A percentile compares a stretch with the other conserved stretches of the same genome.
phyloP scores from a whole-genome alignment of 2,329 filamentous ascomycete species.

The Stachybotrys chartarum region DNA sequence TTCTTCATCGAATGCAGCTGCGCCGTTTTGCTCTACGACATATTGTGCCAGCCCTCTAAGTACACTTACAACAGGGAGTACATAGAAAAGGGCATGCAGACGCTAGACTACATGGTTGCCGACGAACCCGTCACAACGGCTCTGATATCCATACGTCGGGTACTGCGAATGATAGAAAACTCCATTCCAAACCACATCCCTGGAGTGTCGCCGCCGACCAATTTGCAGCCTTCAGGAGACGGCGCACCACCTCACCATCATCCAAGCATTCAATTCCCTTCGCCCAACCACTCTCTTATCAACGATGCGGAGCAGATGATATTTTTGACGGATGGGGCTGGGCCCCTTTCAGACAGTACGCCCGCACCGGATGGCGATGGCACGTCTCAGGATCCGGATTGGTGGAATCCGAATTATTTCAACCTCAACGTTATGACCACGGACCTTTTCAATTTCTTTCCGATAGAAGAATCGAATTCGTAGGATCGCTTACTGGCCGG shows the following conservation, averaged over 20 bases:
- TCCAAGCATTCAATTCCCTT: neutral
- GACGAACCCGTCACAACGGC: neutral
- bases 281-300: neutral
- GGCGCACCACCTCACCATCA: neutral
- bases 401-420: conserved; percentile 1
- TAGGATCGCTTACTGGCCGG: too few relatives aligned
- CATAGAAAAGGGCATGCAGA: neutral
- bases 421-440: conserved; percentile 1
- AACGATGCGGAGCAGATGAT: neutral
- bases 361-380: neutral
- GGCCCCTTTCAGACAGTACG: neutral
- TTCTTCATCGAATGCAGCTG: conserved; percentile 1
- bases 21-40: neutral
- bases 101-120: neutral
- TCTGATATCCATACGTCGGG: neutral
- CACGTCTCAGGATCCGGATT: neutral
- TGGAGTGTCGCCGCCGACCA: neutral
- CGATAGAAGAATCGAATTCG: neutral
- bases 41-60: neutral
- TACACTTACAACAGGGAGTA: conserved; percentile 1
- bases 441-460: conserved; percentile 1
- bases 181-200: neutral
- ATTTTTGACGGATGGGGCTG: neutral
- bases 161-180: neutral
- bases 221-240: neutral